Base-by-base conservation (phyloP, 2,329 filamentous ascomycete species). In the Penicillium hordei region DNA sequence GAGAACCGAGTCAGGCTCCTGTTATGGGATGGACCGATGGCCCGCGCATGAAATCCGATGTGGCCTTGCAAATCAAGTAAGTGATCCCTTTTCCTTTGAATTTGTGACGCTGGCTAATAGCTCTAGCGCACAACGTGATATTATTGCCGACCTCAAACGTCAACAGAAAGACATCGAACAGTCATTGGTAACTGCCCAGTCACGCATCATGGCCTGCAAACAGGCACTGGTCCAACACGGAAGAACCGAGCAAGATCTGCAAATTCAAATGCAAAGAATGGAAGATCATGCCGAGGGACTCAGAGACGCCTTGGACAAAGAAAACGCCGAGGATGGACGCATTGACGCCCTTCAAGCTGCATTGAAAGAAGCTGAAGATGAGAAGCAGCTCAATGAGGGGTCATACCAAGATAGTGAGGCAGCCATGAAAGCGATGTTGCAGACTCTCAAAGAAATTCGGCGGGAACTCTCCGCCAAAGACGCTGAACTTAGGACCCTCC, bases 11-110 rank as follows among this genome's bases (percentile, higher is more conserved):
- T 48, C 77, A 82, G 38, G 76, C 78, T 39, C 82, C 83, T 13
- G 79, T 89, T 5, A 72, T 79, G 8, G 80, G 82, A 17, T 85
- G 78, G 63, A 73, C 69, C 0, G 79, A 83, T 39, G 76, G 75
- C 10, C 80, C 89, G 25, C 86, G 92, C n/a, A 95, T 96, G 86
- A 89, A 88, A 68, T 88, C 89, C 0, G 90, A 96, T 69, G 80
- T 85, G 27, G 88, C 85, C 56, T 83, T 83, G 19, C 89, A 91
- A 67, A 82, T 93, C 40, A 78, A 73, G 78, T 83, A 68, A 49
- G 68, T 65, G 48, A 61, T 29, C 1, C n/a, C 21, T 25, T 15
- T 50, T 43, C 38, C 48, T 57, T 17, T 9, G 21, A 29, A 29
- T 7, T 4, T 5, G 6, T 36, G 23, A 51, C 48, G 21, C 17